Percentiles rank a stretch among this genome's conserved stretches.
phyloP scores from a whole-genome alignment of 306 rosid genomes.

The Sphenostylis stenocarpa region DNA sequence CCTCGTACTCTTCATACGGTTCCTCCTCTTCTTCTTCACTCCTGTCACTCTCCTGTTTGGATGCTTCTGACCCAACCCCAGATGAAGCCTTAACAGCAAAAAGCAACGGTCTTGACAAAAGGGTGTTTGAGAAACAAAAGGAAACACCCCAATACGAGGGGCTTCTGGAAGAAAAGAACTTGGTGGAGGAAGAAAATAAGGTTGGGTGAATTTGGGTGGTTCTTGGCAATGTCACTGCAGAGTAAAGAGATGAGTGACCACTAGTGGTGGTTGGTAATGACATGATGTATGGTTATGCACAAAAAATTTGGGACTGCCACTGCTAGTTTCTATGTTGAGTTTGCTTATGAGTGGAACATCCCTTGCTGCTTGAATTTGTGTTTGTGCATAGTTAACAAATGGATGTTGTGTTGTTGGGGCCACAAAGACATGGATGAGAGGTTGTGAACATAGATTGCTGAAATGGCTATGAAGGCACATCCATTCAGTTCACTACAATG shows the following conservation, averaged over 20 bases:
- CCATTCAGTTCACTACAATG: conserved; percentile 31
- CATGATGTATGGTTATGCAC: conserved; percentile 62
- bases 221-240: conserved; percentile 62
- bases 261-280: conserved; percentile 62
- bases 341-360: neutral
- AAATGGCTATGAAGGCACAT: conserved; percentile 39
- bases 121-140: conserved; percentile 36
- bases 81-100: conserved; percentile 64
- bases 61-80: conserved; percentile 50
- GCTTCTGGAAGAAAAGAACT: conserved; percentile 43
- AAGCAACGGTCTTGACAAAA: conserved; percentile 35
- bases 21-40: conserved; percentile 47
- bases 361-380: neutral
- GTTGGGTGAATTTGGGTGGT: conserved; percentile 36
- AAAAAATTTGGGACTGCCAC: neutral
- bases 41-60: conserved; percentile 40
- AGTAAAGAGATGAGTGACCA: conserved; percentile 49
- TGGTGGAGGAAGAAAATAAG: conserved; percentile 33
- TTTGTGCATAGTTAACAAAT: neutral
- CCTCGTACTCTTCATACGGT: conserved; percentile 79
- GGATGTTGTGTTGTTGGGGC: conserved; percentile 4
- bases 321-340: conserved; percentile 1
- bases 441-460: conserved; percentile 32
- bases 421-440: conserved; percentile 37
- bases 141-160: conserved; percentile 34